A percentile compares a stretch with the other conserved stretches of the same genome.
Evolutionary conservation across 768 basidiomycete species (phyloP).

Genomic region (Kwoniella dendrophila): DNA sequence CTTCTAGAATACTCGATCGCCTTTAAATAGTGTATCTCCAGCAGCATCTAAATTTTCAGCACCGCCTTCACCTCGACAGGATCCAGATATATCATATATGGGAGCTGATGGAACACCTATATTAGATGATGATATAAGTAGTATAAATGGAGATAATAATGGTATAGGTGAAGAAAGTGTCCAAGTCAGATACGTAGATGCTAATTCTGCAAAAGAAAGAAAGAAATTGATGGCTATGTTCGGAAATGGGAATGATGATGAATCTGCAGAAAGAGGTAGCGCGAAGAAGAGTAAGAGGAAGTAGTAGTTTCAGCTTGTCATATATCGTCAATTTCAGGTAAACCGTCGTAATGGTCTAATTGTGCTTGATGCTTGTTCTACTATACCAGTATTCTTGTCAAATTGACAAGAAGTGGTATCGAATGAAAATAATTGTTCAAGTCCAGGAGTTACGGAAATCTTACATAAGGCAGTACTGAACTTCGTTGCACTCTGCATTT

Average conservation of each 20-base stretch:
- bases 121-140: constrained; percentile 7
- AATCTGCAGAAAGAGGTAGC: constrained; percentile 6
- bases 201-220: constrained; percentile 44
- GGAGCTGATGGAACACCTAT: constrained; percentile 8
- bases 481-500: too few relatives aligned
- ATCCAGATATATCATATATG: not conserved
- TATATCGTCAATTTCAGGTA: too few relatives aligned
- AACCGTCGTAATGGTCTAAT: too few relatives aligned
- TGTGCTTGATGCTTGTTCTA: too few relatives aligned
- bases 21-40: constrained; percentile 16
- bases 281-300: constrained; percentile 14
- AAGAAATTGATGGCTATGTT: constrained; percentile 46
- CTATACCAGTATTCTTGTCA: too few relatives aligned
- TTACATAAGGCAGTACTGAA: too few relatives aligned
- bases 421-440: too few relatives aligned
- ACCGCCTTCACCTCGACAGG: not conserved
- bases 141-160: not conserved
- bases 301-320: not conserved
- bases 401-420: too few relatives aligned
- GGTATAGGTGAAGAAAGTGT: constrained; percentile 44
- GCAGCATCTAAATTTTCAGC: constrained; percentile 15
- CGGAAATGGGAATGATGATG: constrained; percentile 4
- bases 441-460: too few relatives aligned
- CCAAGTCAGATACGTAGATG: constrained; percentile 47
- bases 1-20: constrained; percentile 10